phyloP scores from a whole-genome alignment of 2,329 filamentous ascomycete genomes.

The Sporothrix phasma region DNA sequence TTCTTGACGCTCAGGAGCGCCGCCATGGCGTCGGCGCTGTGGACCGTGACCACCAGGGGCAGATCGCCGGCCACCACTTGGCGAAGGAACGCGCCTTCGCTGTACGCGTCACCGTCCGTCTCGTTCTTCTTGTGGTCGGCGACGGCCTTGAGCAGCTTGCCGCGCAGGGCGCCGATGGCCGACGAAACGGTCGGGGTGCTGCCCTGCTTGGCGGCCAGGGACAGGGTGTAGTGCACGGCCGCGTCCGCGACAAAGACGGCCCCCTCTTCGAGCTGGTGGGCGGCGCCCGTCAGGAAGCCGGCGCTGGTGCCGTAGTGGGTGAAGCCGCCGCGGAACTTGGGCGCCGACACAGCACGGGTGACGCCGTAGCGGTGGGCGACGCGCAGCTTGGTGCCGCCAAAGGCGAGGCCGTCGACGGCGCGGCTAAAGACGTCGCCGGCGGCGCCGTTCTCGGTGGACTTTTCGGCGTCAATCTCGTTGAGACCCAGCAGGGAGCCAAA shows the following conservation, averaged over 20 bases:
- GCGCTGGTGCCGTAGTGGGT: conserved; percentile 49
- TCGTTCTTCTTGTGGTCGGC: conserved; percentile 19
- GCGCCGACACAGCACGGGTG: conserved; percentile 49
- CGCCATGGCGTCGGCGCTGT: conserved; percentile 55
- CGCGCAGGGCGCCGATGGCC: conserved; percentile 41
- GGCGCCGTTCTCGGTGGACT: conserved; percentile 43
- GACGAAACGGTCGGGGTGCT: conserved; percentile 43
- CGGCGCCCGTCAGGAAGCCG: conserved; percentile 44
- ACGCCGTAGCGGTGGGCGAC: conserved; percentile 46
- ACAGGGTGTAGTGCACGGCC: conserved; percentile 47
- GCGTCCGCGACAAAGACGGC: conserved; percentile 46
- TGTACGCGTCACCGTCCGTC: conserved; percentile 30
- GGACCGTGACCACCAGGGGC: conserved; percentile 47
- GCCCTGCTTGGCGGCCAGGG: conserved; percentile 34
- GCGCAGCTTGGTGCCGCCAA: conserved; percentile 47
- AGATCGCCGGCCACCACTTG: conserved; percentile 44
- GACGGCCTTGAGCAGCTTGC: conserved; percentile 44
- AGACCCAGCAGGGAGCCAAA: conserved; percentile 53
- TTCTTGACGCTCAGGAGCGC: conserved; percentile 48
- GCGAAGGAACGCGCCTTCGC: conserved; percentile 41
- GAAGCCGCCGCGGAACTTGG: conserved; percentile 32
- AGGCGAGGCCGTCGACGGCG: conserved; percentile 45
- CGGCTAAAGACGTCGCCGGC: conserved; percentile 42
- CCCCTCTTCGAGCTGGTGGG: conserved; percentile 35
- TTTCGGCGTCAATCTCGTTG: conserved; percentile 51